A percentile compares a stretch with the other conserved stretches of the same genome.
Evolutionary conservation across 306 rosid genomes (phyloP).

Genomic region (Vigna nakashimae): DNA sequence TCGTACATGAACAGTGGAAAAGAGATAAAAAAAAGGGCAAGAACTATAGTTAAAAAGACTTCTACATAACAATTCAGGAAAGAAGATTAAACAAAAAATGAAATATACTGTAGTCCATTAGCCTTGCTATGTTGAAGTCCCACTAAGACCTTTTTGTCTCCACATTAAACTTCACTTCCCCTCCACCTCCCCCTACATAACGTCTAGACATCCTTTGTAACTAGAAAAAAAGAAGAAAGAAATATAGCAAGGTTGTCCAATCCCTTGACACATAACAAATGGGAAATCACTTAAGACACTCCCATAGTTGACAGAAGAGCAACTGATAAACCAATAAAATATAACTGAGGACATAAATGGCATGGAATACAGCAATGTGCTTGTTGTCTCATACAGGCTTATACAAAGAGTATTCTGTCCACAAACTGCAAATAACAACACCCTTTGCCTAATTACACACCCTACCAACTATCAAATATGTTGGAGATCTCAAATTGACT

Average conservation of each 20-base stretch:
- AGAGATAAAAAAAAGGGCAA: conserved; percentile 7
- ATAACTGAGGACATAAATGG: too few species aligned
- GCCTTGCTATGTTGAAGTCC: not conserved
- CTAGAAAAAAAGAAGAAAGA: not conserved
- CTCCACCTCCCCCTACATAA: not conserved
- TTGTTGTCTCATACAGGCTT: too few species aligned
- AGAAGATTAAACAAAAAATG: conserved; percentile 24
- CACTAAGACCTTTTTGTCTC: not conserved
- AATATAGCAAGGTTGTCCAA: not conserved
- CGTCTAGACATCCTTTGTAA: conserved; percentile 1
- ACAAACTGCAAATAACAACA: too few species aligned
- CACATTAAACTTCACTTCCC: not conserved
- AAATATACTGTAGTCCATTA: not conserved
- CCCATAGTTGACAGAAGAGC: not conserved
- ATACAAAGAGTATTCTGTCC: too few species aligned
- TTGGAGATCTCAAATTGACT: too few species aligned
- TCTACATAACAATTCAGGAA: not conserved
- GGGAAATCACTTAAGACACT: not conserved
- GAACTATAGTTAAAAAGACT: not conserved
- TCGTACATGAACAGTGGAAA: not conserved
- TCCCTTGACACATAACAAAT: conserved; percentile 1
- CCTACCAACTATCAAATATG: not conserved
- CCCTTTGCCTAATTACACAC: not conserved
- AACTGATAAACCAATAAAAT: not conserved
- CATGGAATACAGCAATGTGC: too few species aligned